A percentile compares a stretch with the other conserved stretches of the same genome.
Conservation (phyloP, 768 basidiomycete species). For the Russula vinacea region DNA sequence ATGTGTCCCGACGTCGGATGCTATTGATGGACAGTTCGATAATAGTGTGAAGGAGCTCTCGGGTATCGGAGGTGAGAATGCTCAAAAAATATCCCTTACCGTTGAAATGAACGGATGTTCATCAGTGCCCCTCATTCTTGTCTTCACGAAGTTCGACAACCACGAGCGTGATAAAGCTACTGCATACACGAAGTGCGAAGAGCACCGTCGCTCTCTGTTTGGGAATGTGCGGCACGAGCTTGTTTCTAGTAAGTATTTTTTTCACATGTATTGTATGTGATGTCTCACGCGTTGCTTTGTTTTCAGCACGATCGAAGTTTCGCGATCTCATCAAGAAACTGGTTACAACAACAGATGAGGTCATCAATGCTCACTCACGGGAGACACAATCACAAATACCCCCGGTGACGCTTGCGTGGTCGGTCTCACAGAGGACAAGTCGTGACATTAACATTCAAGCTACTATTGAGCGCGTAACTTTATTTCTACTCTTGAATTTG, state of each 20-base stretch:
- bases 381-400: not conserved
- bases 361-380: not conserved
- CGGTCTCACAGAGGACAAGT: conserved; percentile 13
- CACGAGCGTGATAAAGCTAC: not conserved
- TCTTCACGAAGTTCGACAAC: conserved; percentile 12
- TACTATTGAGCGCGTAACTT: conserved; percentile 8
- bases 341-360: not conserved
- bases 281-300: not conserved
- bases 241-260: conserved; percentile 13
- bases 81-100: too few relatives aligned
- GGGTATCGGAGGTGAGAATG: conserved; percentile 3
- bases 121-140: conserved; percentile 14
- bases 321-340: not conserved
- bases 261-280: not conserved
- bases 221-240: not conserved
- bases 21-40: not conserved
- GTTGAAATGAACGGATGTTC: not conserved
- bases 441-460: conserved; percentile 1
- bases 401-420: conserved; percentile 14
- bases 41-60: not conserved
- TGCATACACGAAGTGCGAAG: not conserved
- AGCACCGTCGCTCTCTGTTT: not conserved
- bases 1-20: conserved; percentile 9
- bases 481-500: not conserved
- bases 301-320: not conserved